Conservation (phyloP, 768 basidiomycete genomes). For the Boletales sp. region DNA sequence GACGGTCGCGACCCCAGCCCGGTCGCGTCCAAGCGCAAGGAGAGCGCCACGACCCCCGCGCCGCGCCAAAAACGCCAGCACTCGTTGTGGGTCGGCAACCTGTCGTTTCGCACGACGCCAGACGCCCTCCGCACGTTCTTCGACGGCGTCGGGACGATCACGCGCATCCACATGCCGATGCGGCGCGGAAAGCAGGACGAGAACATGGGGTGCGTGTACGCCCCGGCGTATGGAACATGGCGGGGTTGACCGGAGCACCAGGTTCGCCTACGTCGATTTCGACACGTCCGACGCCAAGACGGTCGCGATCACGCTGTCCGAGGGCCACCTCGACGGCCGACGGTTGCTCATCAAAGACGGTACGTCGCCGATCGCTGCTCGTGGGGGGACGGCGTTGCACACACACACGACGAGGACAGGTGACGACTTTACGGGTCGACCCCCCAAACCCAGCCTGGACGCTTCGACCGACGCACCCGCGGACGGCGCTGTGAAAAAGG, state of each 20-base stretch:
- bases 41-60: background rate
- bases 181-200: conserved; percentile 60
- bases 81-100: conserved; percentile 94
- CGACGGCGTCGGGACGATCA: conserved; percentile 67
- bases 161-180: conserved; percentile 82
- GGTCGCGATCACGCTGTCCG: conserved; percentile 76
- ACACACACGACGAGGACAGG: conserved; percentile 41
- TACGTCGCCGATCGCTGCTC: conserved; percentile 24
- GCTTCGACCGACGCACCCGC: conserved; percentile 28
- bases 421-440: conserved; percentile 68
- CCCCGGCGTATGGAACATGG: too few relatives aligned
- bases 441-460: conserved; percentile 36
- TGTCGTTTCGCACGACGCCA: conserved; percentile 84
- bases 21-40: background rate
- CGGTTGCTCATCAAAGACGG: conserved; percentile 93
- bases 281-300: conserved; percentile 68
- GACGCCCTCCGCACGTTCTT: conserved; percentile 72
- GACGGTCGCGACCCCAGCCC: background rate
- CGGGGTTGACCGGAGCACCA: conserved; percentile 36
- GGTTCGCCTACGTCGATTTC: conserved; percentile 98
- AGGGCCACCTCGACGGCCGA: conserved; percentile 78
- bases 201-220: conserved; percentile 70
- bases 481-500: conserved; percentile 12
- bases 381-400: too few relatives aligned
- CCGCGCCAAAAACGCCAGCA: conserved; percentile 59